A percentile compares a stretch with the other conserved stretches of the same genome.
Conservation (phyloP, 2,329 filamentous ascomycete species). For the Chrysoporthe puriensis region DNA sequence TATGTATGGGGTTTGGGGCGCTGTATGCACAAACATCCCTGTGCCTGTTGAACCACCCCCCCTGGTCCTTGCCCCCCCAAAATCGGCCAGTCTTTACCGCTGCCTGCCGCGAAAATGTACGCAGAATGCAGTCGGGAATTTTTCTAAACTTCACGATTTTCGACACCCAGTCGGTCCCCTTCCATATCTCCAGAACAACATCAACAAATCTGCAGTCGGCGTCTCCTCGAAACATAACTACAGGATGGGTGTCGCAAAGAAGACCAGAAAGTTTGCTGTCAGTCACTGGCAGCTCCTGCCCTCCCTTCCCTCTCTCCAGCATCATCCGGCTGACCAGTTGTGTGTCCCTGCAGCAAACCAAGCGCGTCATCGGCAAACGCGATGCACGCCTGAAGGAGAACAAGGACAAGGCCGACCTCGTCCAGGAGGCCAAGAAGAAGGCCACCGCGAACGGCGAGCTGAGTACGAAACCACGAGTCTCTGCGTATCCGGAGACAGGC, state of each 20-base stretch:
- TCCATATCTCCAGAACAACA: not conserved
- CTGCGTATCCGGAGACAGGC: not conserved
- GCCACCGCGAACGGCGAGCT: slow-evolving; percentile 59
- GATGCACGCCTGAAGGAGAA: slow-evolving; percentile 86
- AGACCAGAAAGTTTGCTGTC: slow-evolving; percentile 84
- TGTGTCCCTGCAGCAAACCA: slow-evolving; percentile 54
- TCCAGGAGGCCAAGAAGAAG: slow-evolving; percentile 64
- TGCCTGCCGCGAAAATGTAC: slow-evolving; percentile 16
- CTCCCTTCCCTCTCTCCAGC: slow-evolving; percentile 4
- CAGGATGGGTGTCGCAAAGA: slow-evolving; percentile 85
- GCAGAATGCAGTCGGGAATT: not conserved
- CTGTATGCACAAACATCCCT: not conserved
- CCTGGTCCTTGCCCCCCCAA: not conserved
- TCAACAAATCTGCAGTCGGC: not conserved
- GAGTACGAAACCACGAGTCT: slow-evolving; percentile 44
- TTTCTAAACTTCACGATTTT: slow-evolving; percentile 2
- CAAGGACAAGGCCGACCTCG: slow-evolving; percentile 65
- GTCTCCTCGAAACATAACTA: not conserved
- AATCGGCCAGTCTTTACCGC: slow-evolving; percentile 4
- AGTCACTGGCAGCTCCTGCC: slow-evolving; percentile 1
- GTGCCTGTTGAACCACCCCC: not conserved
- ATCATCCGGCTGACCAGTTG: not conserved
- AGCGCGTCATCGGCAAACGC: slow-evolving; percentile 79
- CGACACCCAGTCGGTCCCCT: not conserved
- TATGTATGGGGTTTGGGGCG: not conserved